Evolutionary conservation across 2,329 filamentous ascomycete species (phyloP).

Genomic region (Xylariales sp.): DNA sequence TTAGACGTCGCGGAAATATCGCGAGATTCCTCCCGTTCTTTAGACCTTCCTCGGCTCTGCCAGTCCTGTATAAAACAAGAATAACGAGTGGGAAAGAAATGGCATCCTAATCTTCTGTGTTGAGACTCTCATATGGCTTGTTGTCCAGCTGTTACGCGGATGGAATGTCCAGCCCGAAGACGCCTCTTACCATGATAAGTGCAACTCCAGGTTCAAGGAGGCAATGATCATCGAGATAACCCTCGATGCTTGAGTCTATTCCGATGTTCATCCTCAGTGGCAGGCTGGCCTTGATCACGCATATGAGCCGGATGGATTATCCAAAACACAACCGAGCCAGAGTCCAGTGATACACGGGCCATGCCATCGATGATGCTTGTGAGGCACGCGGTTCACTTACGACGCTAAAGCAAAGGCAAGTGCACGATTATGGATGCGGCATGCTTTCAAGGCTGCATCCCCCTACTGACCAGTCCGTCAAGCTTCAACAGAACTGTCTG

Average conservation of each 20-base stretch:
- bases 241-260: too few relatives aligned
- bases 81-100: constrained; percentile 20
- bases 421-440: too few relatives aligned
- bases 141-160: too few relatives aligned
- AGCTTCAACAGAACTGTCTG: background rate
- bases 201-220: background rate
- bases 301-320: background rate
- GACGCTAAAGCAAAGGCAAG: too few relatives aligned
- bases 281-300: too few relatives aligned
- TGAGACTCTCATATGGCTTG: too few relatives aligned
- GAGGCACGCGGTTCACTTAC: background rate
- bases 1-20: constrained; percentile 24
- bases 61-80: constrained; percentile 27
- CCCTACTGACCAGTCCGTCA: too few relatives aligned
- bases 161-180: background rate
- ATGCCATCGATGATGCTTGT: background rate
- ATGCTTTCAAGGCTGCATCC: too few relatives aligned
- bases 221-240: background rate
- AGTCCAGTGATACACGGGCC: background rate
- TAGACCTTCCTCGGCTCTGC: constrained; percentile 24
- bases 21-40: constrained; percentile 23
- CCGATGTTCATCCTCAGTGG: too few relatives aligned
- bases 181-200: background rate
- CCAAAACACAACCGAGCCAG: background rate
- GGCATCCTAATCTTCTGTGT: background rate